These are phyloP conservation scores for Leptographium wingfieldii DNA, from an alignment of 2,329 filamentous ascomycete species.

Conservation along the genomic window DNA sequence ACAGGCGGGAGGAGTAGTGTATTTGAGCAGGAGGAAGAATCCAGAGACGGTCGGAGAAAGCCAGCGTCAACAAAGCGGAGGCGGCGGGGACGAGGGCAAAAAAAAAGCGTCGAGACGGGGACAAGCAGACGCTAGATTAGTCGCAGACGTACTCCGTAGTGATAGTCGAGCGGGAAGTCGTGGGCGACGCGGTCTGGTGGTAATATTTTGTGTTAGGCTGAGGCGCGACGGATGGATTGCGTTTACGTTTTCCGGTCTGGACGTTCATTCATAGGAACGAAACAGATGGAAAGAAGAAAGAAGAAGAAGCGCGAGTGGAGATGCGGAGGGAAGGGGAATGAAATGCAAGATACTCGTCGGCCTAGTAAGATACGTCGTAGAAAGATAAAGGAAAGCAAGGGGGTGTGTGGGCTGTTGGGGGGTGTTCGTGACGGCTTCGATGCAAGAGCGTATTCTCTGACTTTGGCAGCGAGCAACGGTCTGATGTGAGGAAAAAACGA, in stretches of 20 bases:
- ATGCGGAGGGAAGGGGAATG: not conserved
- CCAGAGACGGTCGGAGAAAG: not conserved
- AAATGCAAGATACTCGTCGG: not conserved
- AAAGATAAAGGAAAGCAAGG: constrained; percentile 2
- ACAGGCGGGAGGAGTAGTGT: not conserved
- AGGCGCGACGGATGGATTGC: not conserved
- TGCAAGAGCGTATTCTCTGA: not conserved
- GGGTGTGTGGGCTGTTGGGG: not conserved
- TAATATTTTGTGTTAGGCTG: not conserved
- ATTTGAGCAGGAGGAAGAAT: not conserved
- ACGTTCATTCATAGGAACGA: not conserved
- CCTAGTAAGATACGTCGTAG: not conserved
- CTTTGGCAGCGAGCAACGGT: too few relatives aligned
- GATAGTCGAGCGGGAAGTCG: not conserved
- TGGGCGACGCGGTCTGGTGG: not conserved
- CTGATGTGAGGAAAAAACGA: not conserved
- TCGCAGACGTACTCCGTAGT: not conserved
- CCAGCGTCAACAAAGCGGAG: not conserved
- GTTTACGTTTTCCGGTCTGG: not conserved
- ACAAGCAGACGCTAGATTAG: not conserved
- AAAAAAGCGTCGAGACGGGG: not conserved
- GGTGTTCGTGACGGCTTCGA: not conserved
- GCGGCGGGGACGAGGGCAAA: not conserved
- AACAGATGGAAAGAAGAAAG: not conserved
- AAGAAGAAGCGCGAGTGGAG: not conserved